phyloP scores from a whole-genome alignment of 495 filamentous ascomycete genomes.

The Pseudevernia furfuracea region DNA sequence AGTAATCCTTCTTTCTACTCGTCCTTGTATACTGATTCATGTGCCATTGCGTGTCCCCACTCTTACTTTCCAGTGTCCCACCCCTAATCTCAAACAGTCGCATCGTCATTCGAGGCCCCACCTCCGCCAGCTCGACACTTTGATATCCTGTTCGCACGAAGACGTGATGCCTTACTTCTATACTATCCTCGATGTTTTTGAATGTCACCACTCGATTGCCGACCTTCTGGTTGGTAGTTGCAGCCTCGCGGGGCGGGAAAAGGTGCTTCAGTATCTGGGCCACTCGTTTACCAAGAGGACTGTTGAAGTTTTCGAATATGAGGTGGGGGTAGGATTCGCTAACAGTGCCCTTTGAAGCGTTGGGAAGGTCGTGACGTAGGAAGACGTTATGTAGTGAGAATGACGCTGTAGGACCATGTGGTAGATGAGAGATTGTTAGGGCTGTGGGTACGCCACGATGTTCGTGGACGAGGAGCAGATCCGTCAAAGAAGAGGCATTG shows the following conservation, averaged over 20 bases:
- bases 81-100: conserved; percentile 86
- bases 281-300: conserved; percentile 71
- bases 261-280: conserved; percentile 91
- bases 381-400: conserved; percentile 94
- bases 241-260: conserved; percentile 80
- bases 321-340: conserved; percentile 91
- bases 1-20: conserved; percentile 83
- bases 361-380: conserved; percentile 86
- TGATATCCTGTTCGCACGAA: conserved; percentile 79
- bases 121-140: conserved; percentile 87
- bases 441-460: conserved; percentile 90
- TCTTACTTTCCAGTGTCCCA: conserved; percentile 90
- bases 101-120: conserved; percentile 96
- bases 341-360: conserved; percentile 78
- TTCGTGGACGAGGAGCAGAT: conserved; percentile 85
- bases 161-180: conserved; percentile 78
- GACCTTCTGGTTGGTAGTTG: conserved; percentile 55
- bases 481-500: conserved; percentile 66
- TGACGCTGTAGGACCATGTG: conserved; percentile 85
- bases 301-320: conserved; percentile 89
- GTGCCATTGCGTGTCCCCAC: conserved; percentile 94
- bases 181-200: conserved; percentile 87
- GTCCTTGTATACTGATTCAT: conserved; percentile 92
- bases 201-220: conserved; percentile 90
- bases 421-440: conserved; percentile 81